phyloP scores from a whole-genome alignment of 768 basidiomycete species.

The Mycena albidolilacea region DNA sequence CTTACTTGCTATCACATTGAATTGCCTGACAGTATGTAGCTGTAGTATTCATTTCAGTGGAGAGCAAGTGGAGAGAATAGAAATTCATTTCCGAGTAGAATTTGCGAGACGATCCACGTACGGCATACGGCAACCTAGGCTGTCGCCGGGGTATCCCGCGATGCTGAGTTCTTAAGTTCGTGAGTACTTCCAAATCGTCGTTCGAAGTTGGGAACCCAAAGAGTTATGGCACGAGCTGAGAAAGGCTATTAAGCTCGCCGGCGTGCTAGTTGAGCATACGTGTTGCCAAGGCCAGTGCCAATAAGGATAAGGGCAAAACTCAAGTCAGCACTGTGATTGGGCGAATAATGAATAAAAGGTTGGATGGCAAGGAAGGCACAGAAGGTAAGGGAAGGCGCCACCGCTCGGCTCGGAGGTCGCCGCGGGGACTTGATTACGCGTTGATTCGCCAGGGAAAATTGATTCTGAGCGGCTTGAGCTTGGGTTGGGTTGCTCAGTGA shows the following conservation, averaged over 20 bases:
- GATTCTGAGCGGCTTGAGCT: not conserved
- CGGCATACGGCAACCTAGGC: not conserved
- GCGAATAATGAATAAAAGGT: not conserved
- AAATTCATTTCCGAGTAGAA: no score
- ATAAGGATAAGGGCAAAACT: no score
- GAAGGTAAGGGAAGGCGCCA: not conserved
- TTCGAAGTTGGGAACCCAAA: not conserved
- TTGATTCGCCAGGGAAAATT: not conserved
- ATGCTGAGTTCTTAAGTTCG: not conserved
- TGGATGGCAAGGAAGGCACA: not conserved
- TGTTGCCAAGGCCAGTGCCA: no score
- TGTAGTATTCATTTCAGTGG: no score
- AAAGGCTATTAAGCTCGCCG: no score
- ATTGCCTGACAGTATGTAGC: no score
- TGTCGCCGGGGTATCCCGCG: not conserved
- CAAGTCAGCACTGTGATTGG: no score
- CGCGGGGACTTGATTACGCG: slow-evolving; percentile 21
- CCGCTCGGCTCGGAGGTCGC: slow-evolving; percentile 3
- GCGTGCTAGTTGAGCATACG: no score
- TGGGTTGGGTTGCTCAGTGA: not conserved
- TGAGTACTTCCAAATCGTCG: not conserved
- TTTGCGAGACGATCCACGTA: not conserved
- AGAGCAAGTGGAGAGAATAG: no score
- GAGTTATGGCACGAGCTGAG: not conserved
- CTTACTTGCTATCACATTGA: no score